A percentile compares a stretch with the other conserved stretches of the same genome.
Conservation (phyloP, 1,284 basidiomycete species). For the Boletellus deceptivus region DNA sequence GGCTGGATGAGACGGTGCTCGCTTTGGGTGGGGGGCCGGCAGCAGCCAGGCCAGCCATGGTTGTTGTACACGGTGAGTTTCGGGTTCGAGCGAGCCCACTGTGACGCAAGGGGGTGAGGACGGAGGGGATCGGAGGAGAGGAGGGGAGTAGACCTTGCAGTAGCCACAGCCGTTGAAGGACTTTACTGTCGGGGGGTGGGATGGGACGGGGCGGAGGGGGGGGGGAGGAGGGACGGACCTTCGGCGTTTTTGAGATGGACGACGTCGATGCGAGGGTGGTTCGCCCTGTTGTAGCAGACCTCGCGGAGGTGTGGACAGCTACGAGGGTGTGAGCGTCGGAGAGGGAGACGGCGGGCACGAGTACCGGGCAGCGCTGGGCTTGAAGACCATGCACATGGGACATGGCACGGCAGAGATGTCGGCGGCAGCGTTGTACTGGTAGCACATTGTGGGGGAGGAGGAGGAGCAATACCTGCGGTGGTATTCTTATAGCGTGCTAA, state of each 20-base stretch:
- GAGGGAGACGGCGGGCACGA: conserved; percentile 11
- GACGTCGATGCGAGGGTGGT: conserved; percentile 73
- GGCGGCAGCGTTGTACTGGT: conserved; percentile 57
- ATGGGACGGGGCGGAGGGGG: conserved; percentile 3
- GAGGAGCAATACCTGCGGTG: conserved; percentile 25
- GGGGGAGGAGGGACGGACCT: conserved; percentile 46
- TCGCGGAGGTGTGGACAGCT: conserved; percentile 75
- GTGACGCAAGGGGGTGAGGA: conserved; percentile 27
- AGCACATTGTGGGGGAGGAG: conserved; percentile 58
- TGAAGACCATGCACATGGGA: conserved; percentile 81
- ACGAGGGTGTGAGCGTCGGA: conserved; percentile 16
- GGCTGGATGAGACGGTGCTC: conserved; percentile 63
- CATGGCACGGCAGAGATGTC: conserved; percentile 64
- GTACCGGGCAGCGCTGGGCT: conserved; percentile 56
- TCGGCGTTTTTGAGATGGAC: conserved; percentile 78
- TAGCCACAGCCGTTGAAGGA: conserved; percentile 81
- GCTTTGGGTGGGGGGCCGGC: conserved; percentile 58
- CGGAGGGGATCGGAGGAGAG: conserved; percentile 27
- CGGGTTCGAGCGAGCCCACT: conserved; percentile 68
- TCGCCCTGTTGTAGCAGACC: conserved; percentile 65
- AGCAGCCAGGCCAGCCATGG: conserved; percentile 81
- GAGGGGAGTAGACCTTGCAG: conserved; percentile 62
- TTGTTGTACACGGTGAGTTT: conserved; percentile 60
- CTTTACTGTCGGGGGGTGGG: conserved; percentile 49
- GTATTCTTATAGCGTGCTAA: conserved; percentile 36